These are phyloP conservation scores for Calonectria montana DNA, from an alignment of 2,329 filamentous ascomycete species.

Conservation along the genomic window DNA sequence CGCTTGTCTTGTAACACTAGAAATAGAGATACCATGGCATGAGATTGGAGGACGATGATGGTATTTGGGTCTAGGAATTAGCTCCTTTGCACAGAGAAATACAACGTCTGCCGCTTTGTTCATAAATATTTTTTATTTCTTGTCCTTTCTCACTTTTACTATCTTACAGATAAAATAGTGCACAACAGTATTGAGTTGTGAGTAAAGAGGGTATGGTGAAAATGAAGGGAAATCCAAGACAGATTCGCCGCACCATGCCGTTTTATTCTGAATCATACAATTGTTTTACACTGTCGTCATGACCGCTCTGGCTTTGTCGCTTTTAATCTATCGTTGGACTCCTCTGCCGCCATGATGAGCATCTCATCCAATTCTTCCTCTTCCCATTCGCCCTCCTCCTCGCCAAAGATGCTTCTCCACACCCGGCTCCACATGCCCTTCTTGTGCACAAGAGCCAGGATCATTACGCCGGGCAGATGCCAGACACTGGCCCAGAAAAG, in stretches of 20 bases:
- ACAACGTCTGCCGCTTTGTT: slow-evolving; percentile 17
- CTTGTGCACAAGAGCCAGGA: slow-evolving; percentile 91
- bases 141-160: background rate
- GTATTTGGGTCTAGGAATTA: slow-evolving; percentile 17
- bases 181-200: slow-evolving; percentile 33
- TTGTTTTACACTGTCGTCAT: slow-evolving; percentile 39
- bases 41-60: slow-evolving; percentile 25
- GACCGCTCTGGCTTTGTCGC: slow-evolving; percentile 28
- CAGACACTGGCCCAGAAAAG: slow-evolving; percentile 98
- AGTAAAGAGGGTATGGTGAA: slow-evolving; percentile 6
- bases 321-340: slow-evolving; percentile 31
- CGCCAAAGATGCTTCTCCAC: slow-evolving; percentile 76
- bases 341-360: slow-evolving; percentile 49
- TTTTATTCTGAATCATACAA: slow-evolving; percentile 35
- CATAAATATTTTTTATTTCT: background rate
- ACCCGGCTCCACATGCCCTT: slow-evolving; percentile 89
- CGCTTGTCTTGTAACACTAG: slow-evolving; percentile 43
- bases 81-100: slow-evolving; percentile 19
- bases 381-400: slow-evolving; percentile 67
- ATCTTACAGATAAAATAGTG: slow-evolving; percentile 16
- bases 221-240: slow-evolving; percentile 12
- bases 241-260: slow-evolving; percentile 14
- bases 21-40: slow-evolving; percentile 43
- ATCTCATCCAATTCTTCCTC: slow-evolving; percentile 65
- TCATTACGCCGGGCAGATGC: slow-evolving; percentile 91